Evolutionary conservation across 2,329 filamentous ascomycete species (phyloP), one percentile per base, ranked within the genome.

Genomic region (Botryotinia narcissicola): DNA sequence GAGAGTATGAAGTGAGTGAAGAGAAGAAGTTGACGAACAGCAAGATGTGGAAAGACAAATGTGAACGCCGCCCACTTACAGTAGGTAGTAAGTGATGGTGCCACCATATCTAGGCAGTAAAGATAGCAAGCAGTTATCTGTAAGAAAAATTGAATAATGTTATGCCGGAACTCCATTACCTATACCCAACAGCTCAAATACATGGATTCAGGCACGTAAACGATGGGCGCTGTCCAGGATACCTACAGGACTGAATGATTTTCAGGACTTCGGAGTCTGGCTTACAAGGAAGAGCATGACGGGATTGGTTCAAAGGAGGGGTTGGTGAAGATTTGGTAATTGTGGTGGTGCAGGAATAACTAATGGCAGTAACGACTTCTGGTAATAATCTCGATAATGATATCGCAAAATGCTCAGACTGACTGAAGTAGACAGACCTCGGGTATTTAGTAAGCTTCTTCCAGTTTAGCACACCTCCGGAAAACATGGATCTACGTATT

Each of bases 51-150:
- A n/a, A 25, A 69, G 66, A 37, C 25, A 42, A 68, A 42, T 57
- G 66, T n/a, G 46, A 18, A 37, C 66, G 48, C 66, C 51, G 25
- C 18, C 66, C 48, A 59, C 48, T 42, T 57, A 44, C 66, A 68
- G 48, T 42, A 29, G 35, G 48, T 42, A 40, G 35, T 25, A 54
- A 48, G 9, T 32, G 16, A 57, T 18, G 35, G 66, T 42, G 44
- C n/a, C 66, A 69, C 48, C 20, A 44, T 44, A 32, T 57, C 66
- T 42, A 69, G 66, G 66, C 66, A 68, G 66, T 68, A 22, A 42
- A 42, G 25, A 37, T 29, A 69, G 35, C 20, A 32, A 57, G 48
- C 32, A n/a, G 20, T 37, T 42, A 9, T 57, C 35, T 67, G 35
- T 29, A 40, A 67, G 46, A 46, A 32, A 35, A 35, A 51, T 12